These are phyloP conservation scores for Cenococcum geophilum DNA, from an alignment of 495 filamentous ascomycete genomes.

Conservation along the genomic window DNA sequence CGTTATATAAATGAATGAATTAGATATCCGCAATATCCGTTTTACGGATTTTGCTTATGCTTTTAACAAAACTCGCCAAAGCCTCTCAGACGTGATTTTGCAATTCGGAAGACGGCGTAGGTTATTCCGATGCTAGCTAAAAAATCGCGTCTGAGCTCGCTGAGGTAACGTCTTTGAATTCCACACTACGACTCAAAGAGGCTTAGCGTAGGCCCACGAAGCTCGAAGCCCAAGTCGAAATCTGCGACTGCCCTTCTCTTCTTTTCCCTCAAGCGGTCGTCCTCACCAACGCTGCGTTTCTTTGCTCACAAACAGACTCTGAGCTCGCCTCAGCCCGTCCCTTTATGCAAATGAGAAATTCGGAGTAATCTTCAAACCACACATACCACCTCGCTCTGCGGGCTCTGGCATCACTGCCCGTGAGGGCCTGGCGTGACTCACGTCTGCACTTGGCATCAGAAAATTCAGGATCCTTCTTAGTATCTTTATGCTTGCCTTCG, in stretches of 20 bases:
- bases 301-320: constrained; percentile 89
- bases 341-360: constrained; percentile 97
- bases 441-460: constrained; percentile 99
- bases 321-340: constrained; percentile 28
- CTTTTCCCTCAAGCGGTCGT: constrained; percentile 65
- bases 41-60: too few relatives aligned
- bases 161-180: too few relatives aligned
- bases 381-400: constrained; percentile 44
- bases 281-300: constrained; percentile 99
- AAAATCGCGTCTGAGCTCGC: too few relatives aligned
- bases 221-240: too few relatives aligned
- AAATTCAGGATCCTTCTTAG: constrained; percentile 63
- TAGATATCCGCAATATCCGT: too few relatives aligned
- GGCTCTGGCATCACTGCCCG: constrained; percentile 59
- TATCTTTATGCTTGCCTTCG: constrained; percentile 37
- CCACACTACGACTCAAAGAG: too few relatives aligned
- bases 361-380: constrained; percentile 91
- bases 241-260: constrained; percentile 34
- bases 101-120: too few relatives aligned
- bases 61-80: too few relatives aligned
- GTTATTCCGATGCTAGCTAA: too few relatives aligned
- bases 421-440: constrained; percentile 87
- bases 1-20: too few relatives aligned
- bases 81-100: too few relatives aligned
- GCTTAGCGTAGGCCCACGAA: too few relatives aligned